These are phyloP conservation scores for Magnaporthiopsis poae DNA, from an alignment of 2,329 filamentous ascomycete genomes.

Conservation along the genomic window DNA sequence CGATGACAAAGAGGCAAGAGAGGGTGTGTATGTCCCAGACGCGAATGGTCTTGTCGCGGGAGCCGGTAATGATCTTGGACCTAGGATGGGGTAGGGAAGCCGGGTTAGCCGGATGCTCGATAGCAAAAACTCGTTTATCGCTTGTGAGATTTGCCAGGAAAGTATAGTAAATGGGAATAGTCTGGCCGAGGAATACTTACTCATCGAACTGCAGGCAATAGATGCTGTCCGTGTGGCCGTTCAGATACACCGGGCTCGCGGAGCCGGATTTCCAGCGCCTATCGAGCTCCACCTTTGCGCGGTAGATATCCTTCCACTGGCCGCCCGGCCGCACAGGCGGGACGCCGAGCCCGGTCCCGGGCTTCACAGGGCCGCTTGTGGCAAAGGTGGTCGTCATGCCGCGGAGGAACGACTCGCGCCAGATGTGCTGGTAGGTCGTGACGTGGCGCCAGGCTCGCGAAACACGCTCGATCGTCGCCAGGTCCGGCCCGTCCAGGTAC, in stretches of 20 bases:
- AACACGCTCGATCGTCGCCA: constrained; percentile 40
- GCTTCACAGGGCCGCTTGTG: constrained; percentile 40
- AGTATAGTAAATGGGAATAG: no score
- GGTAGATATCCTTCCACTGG: constrained; percentile 80
- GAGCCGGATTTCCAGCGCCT: constrained; percentile 69
- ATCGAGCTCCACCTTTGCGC: constrained; percentile 65
- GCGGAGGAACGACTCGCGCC: constrained; percentile 53
- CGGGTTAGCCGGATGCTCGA: neutral
- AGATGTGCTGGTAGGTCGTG: constrained; percentile 46
- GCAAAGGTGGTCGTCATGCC: constrained; percentile 53
- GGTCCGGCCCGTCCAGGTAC: constrained; percentile 42
- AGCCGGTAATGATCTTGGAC: constrained; percentile 91
- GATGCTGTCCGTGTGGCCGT: constrained; percentile 89
- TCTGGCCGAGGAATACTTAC: constrained; percentile 36
- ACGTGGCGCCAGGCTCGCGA: constrained; percentile 40
- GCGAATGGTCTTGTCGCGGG: constrained; percentile 86
- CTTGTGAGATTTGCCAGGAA: neutral
- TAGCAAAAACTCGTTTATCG: constrained; percentile 1
- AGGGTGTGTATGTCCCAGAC: constrained; percentile 92
- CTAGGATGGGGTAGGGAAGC: constrained; percentile 29
- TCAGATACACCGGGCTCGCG: constrained; percentile 75
- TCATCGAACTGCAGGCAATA: constrained; percentile 98
- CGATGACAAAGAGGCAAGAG: constrained; percentile 76
- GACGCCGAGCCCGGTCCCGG: constrained; percentile 48
- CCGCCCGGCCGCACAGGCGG: constrained; percentile 49